phyloP scores from a whole-genome alignment of 768 basidiomycete genomes.

The Leucogyrophana mollusca region DNA sequence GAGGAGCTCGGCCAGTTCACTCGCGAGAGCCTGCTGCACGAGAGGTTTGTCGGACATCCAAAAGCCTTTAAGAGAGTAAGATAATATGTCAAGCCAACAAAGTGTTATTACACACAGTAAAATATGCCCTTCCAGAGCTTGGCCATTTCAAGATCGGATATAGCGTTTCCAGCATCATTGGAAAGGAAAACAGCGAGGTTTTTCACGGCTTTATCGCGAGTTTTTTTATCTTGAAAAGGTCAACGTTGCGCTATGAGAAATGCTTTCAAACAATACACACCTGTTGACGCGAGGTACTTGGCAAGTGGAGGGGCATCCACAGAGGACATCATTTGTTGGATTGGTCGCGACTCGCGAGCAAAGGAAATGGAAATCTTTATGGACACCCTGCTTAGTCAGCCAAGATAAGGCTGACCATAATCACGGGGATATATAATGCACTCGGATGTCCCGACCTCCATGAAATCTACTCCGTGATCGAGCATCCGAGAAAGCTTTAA shows the following conservation, averaged over 20 bases:
- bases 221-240: conserved; percentile 72
- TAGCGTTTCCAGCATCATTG: conserved; percentile 49
- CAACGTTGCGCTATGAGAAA: not conserved
- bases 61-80: conserved; percentile 59
- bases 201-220: conserved; percentile 87
- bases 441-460: too few relatives aligned
- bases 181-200: conserved; percentile 80
- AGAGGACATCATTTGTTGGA: conserved; percentile 32
- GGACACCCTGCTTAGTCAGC: too few relatives aligned
- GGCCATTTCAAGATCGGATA: conserved; percentile 76
- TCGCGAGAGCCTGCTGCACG: conserved; percentile 89
- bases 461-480: too few relatives aligned
- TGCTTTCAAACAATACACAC: conserved; percentile 38
- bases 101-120: conserved; percentile 63
- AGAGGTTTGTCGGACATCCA: conserved; percentile 99
- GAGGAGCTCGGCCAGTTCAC: conserved; percentile 79
- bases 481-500: too few relatives aligned
- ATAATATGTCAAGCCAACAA: not conserved
- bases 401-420: too few relatives aligned
- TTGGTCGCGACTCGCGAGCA: too few relatives aligned
- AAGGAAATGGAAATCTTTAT: too few relatives aligned
- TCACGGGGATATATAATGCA: too few relatives aligned
- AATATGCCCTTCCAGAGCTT: conserved; percentile 98
- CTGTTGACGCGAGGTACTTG: conserved; percentile 91
- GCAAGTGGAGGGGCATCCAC: conserved; percentile 64